Percentiles rank a stretch among this genome's conserved stretches.
Evolutionary conservation across 2,329 filamentous ascomycete genomes (phyloP).

Genomic region (Lojkania enalia): DNA sequence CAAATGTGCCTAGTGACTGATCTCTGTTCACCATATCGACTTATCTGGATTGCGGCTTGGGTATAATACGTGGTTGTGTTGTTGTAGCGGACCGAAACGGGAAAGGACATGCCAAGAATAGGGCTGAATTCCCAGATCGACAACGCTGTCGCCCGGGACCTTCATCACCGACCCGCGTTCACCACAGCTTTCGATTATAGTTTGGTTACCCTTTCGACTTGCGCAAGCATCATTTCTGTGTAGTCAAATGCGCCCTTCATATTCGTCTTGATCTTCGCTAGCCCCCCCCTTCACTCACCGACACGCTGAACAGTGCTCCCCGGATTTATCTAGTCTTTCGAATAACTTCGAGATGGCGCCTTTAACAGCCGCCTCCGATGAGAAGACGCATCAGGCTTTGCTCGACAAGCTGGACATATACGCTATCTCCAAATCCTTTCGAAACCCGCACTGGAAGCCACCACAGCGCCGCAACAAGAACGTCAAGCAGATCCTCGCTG

Average conservation of each 20-base stretch:
- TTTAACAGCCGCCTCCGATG: slow-evolving; percentile 72
- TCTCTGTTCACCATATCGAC: slow-evolving; percentile 30
- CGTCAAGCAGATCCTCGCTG: slow-evolving; percentile 92
- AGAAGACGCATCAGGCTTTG: slow-evolving; percentile 77
- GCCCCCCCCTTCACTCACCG: too few species aligned
- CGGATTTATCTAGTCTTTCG: too few species aligned
- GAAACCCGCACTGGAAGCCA: slow-evolving; percentile 86
- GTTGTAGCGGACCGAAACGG: slow-evolving; percentile 34
- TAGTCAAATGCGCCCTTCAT: too few species aligned
- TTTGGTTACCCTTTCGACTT: too few species aligned
- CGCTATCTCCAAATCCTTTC: slow-evolving; percentile 83
- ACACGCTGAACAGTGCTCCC: too few species aligned
- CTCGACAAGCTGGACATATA: slow-evolving; percentile 93
- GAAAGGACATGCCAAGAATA: slow-evolving; percentile 22
- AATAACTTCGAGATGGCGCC: slow-evolving; percentile 53
- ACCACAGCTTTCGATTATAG: too few species aligned
- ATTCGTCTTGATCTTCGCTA: too few species aligned
- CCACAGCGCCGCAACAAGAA: slow-evolving; percentile 98
- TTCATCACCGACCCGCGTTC: too few species aligned
- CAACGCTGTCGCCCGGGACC: too few species aligned
- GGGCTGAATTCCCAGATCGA: slow-evolving; percentile 14
- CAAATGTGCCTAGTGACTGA: neutral
- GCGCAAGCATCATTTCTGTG: too few species aligned
- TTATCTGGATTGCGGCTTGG: slow-evolving; percentile 6
- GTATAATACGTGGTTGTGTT: slow-evolving; percentile 23